Percentiles rank a stretch among this genome's conserved stretches.
Evolutionary conservation across 2,329 filamentous ascomycete genomes (phyloP).

Genomic region (Plenodomus lindquistii): DNA sequence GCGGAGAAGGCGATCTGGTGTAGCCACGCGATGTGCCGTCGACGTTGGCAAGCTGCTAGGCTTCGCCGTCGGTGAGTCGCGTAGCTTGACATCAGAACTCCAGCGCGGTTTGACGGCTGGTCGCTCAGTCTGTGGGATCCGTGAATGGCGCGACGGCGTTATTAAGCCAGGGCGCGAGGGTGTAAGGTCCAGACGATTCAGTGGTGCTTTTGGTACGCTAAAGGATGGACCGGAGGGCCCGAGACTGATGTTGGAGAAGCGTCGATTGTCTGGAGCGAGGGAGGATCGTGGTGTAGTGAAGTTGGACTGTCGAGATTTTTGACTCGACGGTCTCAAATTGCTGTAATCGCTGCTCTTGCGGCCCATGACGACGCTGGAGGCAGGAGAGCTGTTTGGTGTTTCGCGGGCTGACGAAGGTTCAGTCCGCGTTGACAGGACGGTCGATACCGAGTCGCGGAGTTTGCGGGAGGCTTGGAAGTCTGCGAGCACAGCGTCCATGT

Average conservation of each 20-base stretch:
- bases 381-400: constrained; percentile 65
- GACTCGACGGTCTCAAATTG: constrained; percentile 50
- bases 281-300: constrained; percentile 48
- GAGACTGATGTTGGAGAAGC: constrained; percentile 54
- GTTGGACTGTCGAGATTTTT: constrained; percentile 54
- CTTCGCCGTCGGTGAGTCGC: constrained; percentile 45
- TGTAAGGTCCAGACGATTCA: constrained; percentile 21
- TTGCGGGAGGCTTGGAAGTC: constrained; percentile 71
- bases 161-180: constrained; percentile 30
- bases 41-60: constrained; percentile 40
- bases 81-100: constrained; percentile 45
- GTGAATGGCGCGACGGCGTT: constrained; percentile 29
- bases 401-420: constrained; percentile 75
- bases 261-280: constrained; percentile 45
- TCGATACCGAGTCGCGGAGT: constrained; percentile 89
- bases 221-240: constrained; percentile 22
- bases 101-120: constrained; percentile 42
- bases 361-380: constrained; percentile 65
- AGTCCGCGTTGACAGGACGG: constrained; percentile 72
- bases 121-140: constrained; percentile 33
- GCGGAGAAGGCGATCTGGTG: constrained; percentile 19
- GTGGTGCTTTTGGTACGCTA: constrained; percentile 17
- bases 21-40: constrained; percentile 35
- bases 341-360: constrained; percentile 55
- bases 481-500: constrained; percentile 75